These are phyloP conservation scores for Gracilaria vermiculophylla DNA, from an alignment of 23 red algal species.

Conservation along the genomic window DNA sequence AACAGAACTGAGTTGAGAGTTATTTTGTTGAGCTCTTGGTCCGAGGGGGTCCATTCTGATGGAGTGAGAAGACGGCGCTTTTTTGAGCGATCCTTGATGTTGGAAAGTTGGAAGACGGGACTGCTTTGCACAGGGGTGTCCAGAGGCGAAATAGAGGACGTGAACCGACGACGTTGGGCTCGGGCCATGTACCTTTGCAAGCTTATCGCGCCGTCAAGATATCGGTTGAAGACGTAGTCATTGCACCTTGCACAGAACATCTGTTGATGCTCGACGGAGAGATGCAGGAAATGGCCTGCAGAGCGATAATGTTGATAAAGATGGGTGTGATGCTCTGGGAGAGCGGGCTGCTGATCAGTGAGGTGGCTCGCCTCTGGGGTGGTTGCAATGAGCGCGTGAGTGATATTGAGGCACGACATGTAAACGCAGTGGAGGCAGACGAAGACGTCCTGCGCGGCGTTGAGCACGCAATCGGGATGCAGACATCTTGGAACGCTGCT, in stretches of 20 bases:
- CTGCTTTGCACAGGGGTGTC: constrained; percentile 19
- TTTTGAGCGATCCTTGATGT: constrained; percentile 17
- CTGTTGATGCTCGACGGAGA: constrained; percentile 56
- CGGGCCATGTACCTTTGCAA: constrained; percentile 33
- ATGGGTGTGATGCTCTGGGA: constrained; percentile 28
- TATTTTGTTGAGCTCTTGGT: constrained; percentile 38
- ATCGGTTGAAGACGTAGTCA: constrained; percentile 35
- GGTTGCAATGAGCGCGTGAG: background rate
- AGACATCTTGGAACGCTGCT: constrained; percentile 47
- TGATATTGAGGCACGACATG: constrained; percentile 15
- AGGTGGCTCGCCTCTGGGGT: background rate
- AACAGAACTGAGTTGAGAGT: constrained; percentile 29
- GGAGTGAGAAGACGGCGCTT: constrained; percentile 47
- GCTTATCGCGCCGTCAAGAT: constrained; percentile 27
- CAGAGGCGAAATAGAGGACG: constrained; percentile 47
- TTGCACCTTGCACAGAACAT: constrained; percentile 52
- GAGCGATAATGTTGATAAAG: constrained; percentile 23
- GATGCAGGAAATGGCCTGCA: constrained; percentile 30
- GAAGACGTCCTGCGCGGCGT: constrained; percentile 26
- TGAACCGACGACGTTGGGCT: constrained; percentile 49
- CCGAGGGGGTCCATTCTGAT: constrained; percentile 64
- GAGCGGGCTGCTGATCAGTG: background rate
- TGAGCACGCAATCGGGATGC: constrained; percentile 16
- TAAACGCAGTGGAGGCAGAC: constrained; percentile 68
- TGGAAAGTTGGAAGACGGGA: background rate